These are phyloP conservation scores for Volutella citrinella DNA, from an alignment of 2,329 filamentous ascomycete species.

Conservation along the genomic window DNA sequence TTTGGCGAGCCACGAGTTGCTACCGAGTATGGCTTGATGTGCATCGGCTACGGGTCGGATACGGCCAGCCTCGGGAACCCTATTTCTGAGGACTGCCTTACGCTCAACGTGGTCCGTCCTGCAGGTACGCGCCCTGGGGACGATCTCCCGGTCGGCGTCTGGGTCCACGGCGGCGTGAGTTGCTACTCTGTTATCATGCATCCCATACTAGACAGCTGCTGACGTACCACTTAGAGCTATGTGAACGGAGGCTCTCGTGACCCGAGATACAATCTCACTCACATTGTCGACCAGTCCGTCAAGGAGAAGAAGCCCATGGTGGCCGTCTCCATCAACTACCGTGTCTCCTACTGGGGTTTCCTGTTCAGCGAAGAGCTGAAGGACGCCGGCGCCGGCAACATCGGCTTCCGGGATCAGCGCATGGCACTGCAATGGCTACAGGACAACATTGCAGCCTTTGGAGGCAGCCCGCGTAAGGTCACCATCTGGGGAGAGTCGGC, in stretches of 20 bases:
- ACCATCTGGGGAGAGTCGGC: conserved; percentile 55
- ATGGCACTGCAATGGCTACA: conserved; percentile 48
- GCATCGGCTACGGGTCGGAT: conserved; percentile 48
- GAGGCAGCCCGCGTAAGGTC: conserved; percentile 44
- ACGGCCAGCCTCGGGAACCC: conserved; percentile 16
- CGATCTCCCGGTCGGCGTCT: conserved; percentile 55
- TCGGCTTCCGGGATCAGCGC: conserved; percentile 49
- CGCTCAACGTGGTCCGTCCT: conserved; percentile 23
- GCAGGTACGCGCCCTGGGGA: conserved; percentile 26
- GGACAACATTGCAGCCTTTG: conserved; percentile 48
- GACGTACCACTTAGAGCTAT: conserved; percentile 23
- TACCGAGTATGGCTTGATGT: conserved; percentile 44
- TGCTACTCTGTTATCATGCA: neutral
- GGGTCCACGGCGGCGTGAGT: conserved; percentile 50
- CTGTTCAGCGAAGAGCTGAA: conserved; percentile 42
- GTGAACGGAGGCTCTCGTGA: conserved; percentile 21
- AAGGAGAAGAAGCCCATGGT: conserved; percentile 47
- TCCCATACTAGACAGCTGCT: conserved; percentile 20
- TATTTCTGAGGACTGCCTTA: conserved; percentile 24
- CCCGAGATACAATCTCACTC: conserved; percentile 57
- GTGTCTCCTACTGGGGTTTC: conserved; percentile 51
- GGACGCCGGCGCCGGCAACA: conserved; percentile 44
- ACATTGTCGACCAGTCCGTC: conserved; percentile 50
- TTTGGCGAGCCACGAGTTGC: conserved; percentile 41
- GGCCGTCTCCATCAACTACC: conserved; percentile 49